Evolutionary conservation across 371 early-diverging fungal species (phyloP), one percentile per base, ranked within the genome.

Genomic region (Mucor racemosus): DNA sequence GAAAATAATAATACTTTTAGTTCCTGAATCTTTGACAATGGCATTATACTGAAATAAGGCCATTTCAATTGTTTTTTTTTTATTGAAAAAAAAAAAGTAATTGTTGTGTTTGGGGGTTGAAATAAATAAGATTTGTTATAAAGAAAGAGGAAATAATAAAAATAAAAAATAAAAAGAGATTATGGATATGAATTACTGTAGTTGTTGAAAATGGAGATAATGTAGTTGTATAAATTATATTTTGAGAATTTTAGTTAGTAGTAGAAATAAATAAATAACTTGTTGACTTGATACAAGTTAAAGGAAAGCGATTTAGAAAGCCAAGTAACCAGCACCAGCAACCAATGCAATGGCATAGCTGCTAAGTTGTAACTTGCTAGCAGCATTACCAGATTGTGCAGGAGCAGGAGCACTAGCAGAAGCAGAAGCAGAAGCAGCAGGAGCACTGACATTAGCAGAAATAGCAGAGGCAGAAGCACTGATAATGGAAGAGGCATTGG

Each of bases 291-390:
- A 35, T n/a, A 19, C 21, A 17, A 15, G 46, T 11, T 1, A 13
- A 9, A 62, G 11, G 9, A 39, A 39, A 0, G n/a, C 0, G 8
- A 39, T 31, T 66, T 54, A 66, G 39, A 69, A 44, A 38, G 61
- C 57, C 35, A 69, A 41, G 38, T 69, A 69, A 60, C 60, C 60
- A 44, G 58, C 65, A 44, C 64, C 46, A 5, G 61, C 65, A 31
- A 58, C 42, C 39, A 69, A 33, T 10, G 65, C 56, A 41, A 64
- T 34, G 34, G 61, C 64, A 38, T 21, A 42, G 26, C 41, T 42
- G 15, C 69, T 39, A 9, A 64, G 38, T 7, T 64, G 64, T 31
- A 64, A 38, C 26, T 60, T 60, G 34, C n/a, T 64, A 21, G 58
- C 64, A 40, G 60, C 64, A 54, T 31, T 19, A 1, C 36, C 7